These are phyloP conservation scores for Cladophialophora psammophila DNA, from an alignment of 2,329 filamentous ascomycete genomes.

Conservation along the genomic window DNA sequence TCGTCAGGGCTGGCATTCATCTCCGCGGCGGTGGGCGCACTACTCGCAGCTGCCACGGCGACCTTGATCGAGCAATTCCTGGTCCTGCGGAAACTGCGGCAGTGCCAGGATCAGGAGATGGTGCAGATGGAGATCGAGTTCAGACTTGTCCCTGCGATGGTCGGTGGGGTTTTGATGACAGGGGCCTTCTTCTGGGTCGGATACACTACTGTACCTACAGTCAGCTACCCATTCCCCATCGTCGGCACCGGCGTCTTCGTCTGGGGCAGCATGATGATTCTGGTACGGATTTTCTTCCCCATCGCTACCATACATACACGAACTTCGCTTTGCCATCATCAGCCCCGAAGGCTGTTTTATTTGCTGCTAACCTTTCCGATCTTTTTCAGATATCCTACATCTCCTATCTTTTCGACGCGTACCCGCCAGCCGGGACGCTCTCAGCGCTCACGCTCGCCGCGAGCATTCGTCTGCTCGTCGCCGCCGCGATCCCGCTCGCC, in stretches of 20 bases:
- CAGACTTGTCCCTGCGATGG: background rate
- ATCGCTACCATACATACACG: background rate
- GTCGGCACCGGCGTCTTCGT: background rate
- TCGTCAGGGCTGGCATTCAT: background rate
- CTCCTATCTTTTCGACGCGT: constrained; percentile 5
- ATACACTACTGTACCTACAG: background rate
- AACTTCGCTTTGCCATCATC: background rate
- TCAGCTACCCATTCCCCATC: background rate
- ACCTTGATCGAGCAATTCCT: background rate
- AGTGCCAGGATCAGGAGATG: constrained; percentile 3
- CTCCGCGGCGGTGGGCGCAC: background rate
- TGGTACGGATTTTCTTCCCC: background rate
- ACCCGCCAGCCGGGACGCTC: background rate
- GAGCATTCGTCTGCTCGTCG: background rate
- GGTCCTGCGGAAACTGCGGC: background rate
- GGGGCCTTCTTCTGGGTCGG: constrained; percentile 1
- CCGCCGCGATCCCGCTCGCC: background rate
- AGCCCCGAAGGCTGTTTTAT: no score
- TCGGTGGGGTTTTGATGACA: constrained; percentile 1
- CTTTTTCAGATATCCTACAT: constrained; percentile 2
- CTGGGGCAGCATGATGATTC: constrained; percentile 1
- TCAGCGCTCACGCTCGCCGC: background rate
- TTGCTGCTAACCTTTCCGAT: no score
- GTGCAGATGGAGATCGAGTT: constrained; percentile 5
- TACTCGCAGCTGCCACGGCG: background rate